Percentiles rank a stretch among this genome's conserved stretches.
phyloP scores from a whole-genome alignment of 2,329 filamentous ascomycete genomes.

The Neofusicoccum laricinum region DNA sequence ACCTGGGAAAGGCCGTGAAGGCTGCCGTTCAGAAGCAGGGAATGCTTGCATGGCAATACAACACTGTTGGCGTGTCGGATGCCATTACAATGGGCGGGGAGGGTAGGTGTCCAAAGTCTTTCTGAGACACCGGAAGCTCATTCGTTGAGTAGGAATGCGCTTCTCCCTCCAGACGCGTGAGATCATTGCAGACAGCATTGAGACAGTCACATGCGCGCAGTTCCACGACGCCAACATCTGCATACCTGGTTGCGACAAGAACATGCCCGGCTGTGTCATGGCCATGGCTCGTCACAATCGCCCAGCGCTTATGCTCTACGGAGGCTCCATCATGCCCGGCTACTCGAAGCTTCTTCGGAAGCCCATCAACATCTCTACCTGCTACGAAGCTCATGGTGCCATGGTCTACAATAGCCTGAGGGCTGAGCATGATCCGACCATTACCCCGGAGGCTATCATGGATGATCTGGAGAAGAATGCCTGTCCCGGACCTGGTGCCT shows the following conservation, averaged over 20 bases:
- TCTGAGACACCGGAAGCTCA: slow-evolving; percentile 14
- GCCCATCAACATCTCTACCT: slow-evolving; percentile 82
- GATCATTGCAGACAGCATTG: slow-evolving; percentile 90
- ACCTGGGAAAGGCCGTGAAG: slow-evolving; percentile 86
- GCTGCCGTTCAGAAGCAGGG: slow-evolving; percentile 73
- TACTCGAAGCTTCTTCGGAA: slow-evolving; percentile 73
- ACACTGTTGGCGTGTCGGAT: slow-evolving; percentile 85
- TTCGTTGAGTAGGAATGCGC: slow-evolving; percentile 67
- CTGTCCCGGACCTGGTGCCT: slow-evolving; percentile 76
- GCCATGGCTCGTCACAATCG: slow-evolving; percentile 87
- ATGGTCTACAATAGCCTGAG: slow-evolving; percentile 72
- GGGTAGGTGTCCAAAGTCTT: slow-evolving; percentile 47
- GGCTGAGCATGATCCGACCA: slow-evolving; percentile 66
- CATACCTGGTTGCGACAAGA: slow-evolving; percentile 94
- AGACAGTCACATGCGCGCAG: slow-evolving; percentile 88
- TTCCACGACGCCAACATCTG: slow-evolving; percentile 91
- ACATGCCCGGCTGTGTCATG: slow-evolving; percentile 93
- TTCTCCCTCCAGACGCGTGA: slow-evolving; percentile 89
- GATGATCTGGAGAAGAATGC: slow-evolving; percentile 77
- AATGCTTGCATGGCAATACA: slow-evolving; percentile 94
- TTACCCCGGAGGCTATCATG: slow-evolving; percentile 73
- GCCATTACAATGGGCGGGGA: slow-evolving; percentile 95
- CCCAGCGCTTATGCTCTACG: slow-evolving; percentile 93
- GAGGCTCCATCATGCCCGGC: slow-evolving; percentile 86
- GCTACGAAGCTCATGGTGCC: slow-evolving; percentile 83